phyloP scores from a whole-genome alignment of 1,284 basidiomycete genomes.

The Peniophora sp. region DNA sequence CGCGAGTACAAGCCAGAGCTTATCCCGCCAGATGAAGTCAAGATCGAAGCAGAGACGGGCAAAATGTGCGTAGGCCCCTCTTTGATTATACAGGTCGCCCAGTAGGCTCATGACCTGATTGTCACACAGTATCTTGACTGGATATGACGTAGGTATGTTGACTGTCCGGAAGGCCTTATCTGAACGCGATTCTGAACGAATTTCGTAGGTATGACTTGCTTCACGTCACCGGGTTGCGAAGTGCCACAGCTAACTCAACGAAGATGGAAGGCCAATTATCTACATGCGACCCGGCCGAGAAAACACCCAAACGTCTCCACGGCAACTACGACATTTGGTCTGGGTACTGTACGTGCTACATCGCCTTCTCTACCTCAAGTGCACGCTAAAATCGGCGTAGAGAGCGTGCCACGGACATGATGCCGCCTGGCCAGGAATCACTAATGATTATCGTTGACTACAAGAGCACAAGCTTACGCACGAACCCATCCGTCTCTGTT shows the following conservation, averaged over 20 bases:
- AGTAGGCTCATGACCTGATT: neutral
- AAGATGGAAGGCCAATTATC: conserved; percentile 70
- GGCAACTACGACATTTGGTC: conserved; percentile 76
- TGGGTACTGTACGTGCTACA: conserved; percentile 65
- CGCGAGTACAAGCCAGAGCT: conserved; percentile 77
- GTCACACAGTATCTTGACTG: conserved; percentile 59
- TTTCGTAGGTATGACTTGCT: too few relatives aligned
- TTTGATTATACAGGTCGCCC: neutral
- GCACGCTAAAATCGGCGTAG: conserved; percentile 26
- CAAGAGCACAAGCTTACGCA: conserved; percentile 70
- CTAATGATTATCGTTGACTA: conserved; percentile 81
- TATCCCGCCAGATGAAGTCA: conserved; percentile 71
- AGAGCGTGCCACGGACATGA: conserved; percentile 80
- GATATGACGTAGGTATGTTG: conserved; percentile 52
- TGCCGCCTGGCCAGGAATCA: conserved; percentile 77
- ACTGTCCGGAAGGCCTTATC: too few relatives aligned
- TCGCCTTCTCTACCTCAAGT: neutral
- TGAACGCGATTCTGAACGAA: too few relatives aligned
- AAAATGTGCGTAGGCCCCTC: conserved; percentile 66
- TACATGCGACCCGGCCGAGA: conserved; percentile 82
- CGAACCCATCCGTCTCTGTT: conserved; percentile 74
- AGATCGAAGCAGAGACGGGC: conserved; percentile 72
- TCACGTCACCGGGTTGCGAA: too few relatives aligned
- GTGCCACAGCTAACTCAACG: too few relatives aligned
- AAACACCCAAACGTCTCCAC: conserved; percentile 68